Conservation (phyloP, 2,329 filamentous ascomycete species). For the Oidium heveae region DNA sequence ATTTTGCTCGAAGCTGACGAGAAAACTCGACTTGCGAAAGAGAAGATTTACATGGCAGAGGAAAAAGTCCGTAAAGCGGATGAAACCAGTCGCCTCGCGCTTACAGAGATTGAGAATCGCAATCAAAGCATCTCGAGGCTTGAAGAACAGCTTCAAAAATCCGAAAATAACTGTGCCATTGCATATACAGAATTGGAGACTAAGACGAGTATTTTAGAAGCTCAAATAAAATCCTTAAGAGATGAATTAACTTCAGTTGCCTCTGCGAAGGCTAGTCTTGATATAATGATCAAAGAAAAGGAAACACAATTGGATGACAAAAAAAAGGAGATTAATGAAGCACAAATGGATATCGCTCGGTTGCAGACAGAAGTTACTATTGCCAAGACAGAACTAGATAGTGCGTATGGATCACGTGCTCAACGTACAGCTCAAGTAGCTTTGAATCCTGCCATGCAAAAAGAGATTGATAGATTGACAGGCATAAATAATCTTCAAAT, state of each 20-base stretch:
- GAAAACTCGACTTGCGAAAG: neutral
- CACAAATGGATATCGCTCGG: conserved; percentile 38
- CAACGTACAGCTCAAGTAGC: conserved; percentile 42
- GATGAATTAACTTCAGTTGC: conserved; percentile 8
- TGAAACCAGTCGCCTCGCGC: neutral
- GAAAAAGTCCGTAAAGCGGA: neutral
- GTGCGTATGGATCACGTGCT: conserved; percentile 62
- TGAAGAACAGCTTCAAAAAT: conserved; percentile 12
- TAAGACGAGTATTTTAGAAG: conserved; percentile 10
- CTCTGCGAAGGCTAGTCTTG: conserved; percentile 5
- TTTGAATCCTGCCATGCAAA: conserved; percentile 29
- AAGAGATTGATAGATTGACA: conserved; percentile 30
- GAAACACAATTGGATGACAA: conserved; percentile 9
- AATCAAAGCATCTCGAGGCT: conserved; percentile 12
- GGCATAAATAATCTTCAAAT: conserved; percentile 17
- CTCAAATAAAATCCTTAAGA: conserved; percentile 9
- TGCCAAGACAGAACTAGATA: conserved; percentile 71
- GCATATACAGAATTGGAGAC: conserved; percentile 10
- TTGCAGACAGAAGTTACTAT: conserved; percentile 67
- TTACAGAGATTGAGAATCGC: conserved; percentile 8
- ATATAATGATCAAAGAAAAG: conserved; percentile 7
- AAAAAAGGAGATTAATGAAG: conserved; percentile 23
- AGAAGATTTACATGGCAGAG: neutral
- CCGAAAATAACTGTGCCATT: conserved; percentile 11
- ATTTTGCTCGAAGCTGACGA: neutral